Evolutionary conservation across 2,329 filamentous ascomycete species (phyloP), one percentile per base, ranked within the genome.

Genomic region (Lasiodiplodia sp.): DNA sequence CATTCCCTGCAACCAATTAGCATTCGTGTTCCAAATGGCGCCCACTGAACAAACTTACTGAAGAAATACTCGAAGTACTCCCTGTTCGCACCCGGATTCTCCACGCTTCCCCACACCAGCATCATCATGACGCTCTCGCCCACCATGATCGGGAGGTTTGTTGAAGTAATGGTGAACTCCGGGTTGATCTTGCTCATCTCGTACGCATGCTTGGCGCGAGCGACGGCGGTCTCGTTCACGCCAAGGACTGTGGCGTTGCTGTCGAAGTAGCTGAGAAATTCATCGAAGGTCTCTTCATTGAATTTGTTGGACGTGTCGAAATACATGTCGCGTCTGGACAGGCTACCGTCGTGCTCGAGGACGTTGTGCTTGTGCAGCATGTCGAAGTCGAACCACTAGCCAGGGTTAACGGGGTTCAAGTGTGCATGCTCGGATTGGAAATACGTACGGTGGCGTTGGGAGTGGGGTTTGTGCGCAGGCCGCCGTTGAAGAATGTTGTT

Each of bases 331-430:
- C 68, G 60, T 8, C 78, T 71, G 0, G 72, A 73, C 1, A 80
- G 72, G 8, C 74, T 77, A 28, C 71, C 77, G 65, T 81, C 79
- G 64, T 80, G 78, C 70, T 80, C 79, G 25, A 80, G 72, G 2
- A 71, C 70, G 40, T 75, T 73, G 71, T 80, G 79, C 31, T 72
- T 74, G n/a, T 72, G 71, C 0, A 80, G 67, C 56, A 79, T 73
- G 34, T 76, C 74, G 10, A 80, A 73, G 63, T 75, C 72, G 55
- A 79, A 74, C n/a, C 63, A 56, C 40, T 70, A 71, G 34, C 47
- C 58, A 11, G 16, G 18, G 25, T 53, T 18, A 53, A 11, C 14
- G 5, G 40, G 4, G 28, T 8, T 34, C 44, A 4, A 51, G 18
- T 37, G 21, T 31, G 16, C n/a, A 23, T 11, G 23, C 1, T 10